These are phyloP conservation scores for Saccharomyces jurei DNA, from an alignment of 805 yeast species.

Conservation along the genomic window DNA sequence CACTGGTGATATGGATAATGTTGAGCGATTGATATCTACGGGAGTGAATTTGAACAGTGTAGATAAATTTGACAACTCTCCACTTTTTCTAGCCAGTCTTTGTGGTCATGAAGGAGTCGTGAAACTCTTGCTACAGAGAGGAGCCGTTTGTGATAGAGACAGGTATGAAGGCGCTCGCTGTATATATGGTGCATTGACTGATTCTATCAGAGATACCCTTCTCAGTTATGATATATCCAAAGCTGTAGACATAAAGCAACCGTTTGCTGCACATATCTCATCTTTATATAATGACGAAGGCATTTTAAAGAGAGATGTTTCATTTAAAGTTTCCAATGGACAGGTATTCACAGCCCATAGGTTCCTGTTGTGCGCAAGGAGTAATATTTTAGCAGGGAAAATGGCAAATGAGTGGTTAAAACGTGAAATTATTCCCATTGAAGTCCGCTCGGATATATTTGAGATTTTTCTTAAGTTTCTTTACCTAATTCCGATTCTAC, in stretches of 20 bases:
- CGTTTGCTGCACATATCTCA: constrained; percentile 65
- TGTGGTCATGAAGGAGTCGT: constrained; percentile 71
- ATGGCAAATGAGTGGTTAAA: constrained; percentile 7
- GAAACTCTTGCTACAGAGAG: constrained; percentile 49
- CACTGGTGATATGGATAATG: constrained; percentile 57
- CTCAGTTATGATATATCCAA: constrained; percentile 58
- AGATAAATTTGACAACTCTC: constrained; percentile 71
- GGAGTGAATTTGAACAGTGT: constrained; percentile 42
- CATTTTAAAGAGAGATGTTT: constrained; percentile 21
- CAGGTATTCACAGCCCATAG: constrained; percentile 29
- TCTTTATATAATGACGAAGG: constrained; percentile 25
- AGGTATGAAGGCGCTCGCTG: constrained; percentile 77
- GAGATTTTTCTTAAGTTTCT: constrained; percentile 27
- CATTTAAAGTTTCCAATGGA: constrained; percentile 9
- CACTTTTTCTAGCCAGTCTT: constrained; percentile 61
- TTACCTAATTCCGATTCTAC: constrained; percentile 35
- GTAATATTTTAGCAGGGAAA: constrained; percentile 25
- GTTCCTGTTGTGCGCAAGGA: constrained; percentile 36
- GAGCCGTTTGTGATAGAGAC: constrained; percentile 73
- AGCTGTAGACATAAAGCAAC: constrained; percentile 57
- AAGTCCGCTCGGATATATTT: constrained; percentile 12
- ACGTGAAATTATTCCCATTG: neutral
- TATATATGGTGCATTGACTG: constrained; percentile 69
- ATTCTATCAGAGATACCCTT: constrained; percentile 50
- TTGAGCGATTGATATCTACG: constrained; percentile 45